Base-by-base conservation (phyloP, 2,329 filamentous ascomycete genomes). In the Aureobasidium sp. region DNA sequence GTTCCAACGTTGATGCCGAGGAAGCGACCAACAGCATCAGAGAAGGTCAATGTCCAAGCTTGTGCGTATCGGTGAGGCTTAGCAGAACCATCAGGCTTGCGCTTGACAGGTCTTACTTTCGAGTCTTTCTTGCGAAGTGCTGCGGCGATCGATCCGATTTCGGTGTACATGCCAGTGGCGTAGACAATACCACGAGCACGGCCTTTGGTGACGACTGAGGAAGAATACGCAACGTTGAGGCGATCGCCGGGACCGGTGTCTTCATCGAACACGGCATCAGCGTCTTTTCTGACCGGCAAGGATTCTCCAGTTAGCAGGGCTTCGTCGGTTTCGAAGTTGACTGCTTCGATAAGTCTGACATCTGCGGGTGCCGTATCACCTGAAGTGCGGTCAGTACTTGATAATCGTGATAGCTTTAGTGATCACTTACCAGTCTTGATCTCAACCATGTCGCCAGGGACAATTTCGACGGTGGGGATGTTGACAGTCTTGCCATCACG, bases 281-380 rank as follows among this genome's bases (percentile, higher is more conserved):
- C 64, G 25, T 68, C 66, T 62, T 73, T 73, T 50, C 64, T 65
- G 30, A 70, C 67, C 8, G 70, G 83, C 21, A 87, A 73, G 16
- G 86, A 88, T 73, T 90, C 87, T 66, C 87, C 87, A 3, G 87
- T 90, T 32, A 90, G 78, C 32, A 88, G 78, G 11, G 86, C 85
- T 71, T 89, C 86, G 63, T 93, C 89, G 61, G 65, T 68, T 48
- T 73, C 91, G 66, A 96, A 93, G 65, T 91, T 85, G 34, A 84
- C 71, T 11, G 70, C 69, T 54, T 74, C 71, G 36, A 72, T 64
- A 7, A 74, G 62, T n/a, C 78, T 75, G 32, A 80, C 63, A 65
- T 81, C 79, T 5, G 78, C 79, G 0, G 79, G 78, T 5, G 81
- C 77, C 8, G 78, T 79, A 21, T 58, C 54, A 21, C 54, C 54